Percentiles rank a stretch among this genome's conserved stretches.
These are phyloP conservation scores for Blepharisma japonicum DNA, from an alignment of 73 alveolate genomes.

Conservation along the genomic window DNA sequence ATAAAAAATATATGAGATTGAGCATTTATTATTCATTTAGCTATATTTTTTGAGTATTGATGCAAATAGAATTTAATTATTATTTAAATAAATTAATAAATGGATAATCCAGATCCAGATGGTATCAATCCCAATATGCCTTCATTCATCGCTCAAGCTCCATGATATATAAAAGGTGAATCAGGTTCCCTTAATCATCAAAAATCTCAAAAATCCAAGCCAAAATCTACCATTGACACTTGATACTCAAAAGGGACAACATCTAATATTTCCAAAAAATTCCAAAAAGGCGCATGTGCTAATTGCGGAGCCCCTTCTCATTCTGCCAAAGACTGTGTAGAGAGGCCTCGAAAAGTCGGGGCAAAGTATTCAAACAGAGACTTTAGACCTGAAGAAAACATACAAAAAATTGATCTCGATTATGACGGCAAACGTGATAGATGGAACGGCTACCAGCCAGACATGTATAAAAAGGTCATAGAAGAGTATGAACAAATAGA, in stretches of 20 bases:
- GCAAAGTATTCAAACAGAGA: conserved; percentile 76
- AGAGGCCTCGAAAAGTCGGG: conserved; percentile 87
- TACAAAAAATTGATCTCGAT: conserved; percentile 54
- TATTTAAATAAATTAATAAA: no score
- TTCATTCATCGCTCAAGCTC: conserved; percentile 78
- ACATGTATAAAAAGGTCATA: conserved; percentile 45
- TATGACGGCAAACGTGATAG: conserved; percentile 89
- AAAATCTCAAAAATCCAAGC: conserved; percentile 45
- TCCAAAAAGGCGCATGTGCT: conserved; percentile 91
- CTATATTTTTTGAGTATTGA: no score
- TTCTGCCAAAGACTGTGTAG: conserved; percentile 79
- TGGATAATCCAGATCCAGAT: no score
- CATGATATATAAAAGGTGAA: conserved; percentile 83
- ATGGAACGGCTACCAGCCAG: conserved; percentile 86
- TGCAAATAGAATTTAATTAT: no score
- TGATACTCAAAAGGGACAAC: conserved; percentile 57
- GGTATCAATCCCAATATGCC: conserved; percentile 78
- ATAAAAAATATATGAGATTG: no score
- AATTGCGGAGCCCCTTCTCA: conserved; percentile 96
- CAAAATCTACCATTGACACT: conserved; percentile 42
- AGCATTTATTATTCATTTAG: no score
- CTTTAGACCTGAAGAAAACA: conserved; percentile 72
- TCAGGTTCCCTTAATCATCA: conserved; percentile 63
- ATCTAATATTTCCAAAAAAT: conserved; percentile 48
- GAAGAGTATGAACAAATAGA: conserved; percentile 57